Base-by-base conservation (phyloP, 2,329 filamentous ascomycete genomes). In the Talaromyces albobiverticillius region DNA sequence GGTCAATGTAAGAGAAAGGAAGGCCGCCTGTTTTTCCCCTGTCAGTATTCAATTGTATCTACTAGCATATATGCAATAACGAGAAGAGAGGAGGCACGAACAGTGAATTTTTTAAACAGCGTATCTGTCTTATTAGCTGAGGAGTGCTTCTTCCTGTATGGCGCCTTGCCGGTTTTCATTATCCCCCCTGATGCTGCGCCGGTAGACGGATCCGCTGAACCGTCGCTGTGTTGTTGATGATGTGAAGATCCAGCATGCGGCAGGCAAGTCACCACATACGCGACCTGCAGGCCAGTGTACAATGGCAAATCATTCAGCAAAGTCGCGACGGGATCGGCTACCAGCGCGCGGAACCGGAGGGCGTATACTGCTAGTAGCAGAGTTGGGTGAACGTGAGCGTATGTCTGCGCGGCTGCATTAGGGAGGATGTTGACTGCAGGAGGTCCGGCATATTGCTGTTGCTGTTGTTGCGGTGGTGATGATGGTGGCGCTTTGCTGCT, bases 371-470 rank as follows among this genome's bases (percentile, higher is more conserved):
- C 80, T 26, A 89, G 78, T 26, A 95, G 77, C 10, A 90, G 71
- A 23, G 80, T 71, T 0, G 89, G 86, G 61, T 95, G 88, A 18
- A 84, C 70, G 64, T 89, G 79, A 11, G 86, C 82, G 65, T 87
- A 81, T 20, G 80, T 67, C 48, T 72, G 76, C 2, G 82, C 79
- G 18, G 75, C 59, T n/a, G 74, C 66, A 22, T 71, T 78, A 25
- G 75, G 64, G 46, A 81, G 72, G 57, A 79, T 71, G 51, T 75
- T 69, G 56, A 81, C 71, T 32, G 80, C 75, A 11, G 70, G 68
- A 23, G 67, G 54, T 20, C 64, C 61, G 31, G 62, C 60, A 23
- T 42, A 11, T 51, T 70, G 64, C 8, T 13, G 49, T 34, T 13
- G 26, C 6, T 32, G 41, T 40, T 8, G 47, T 45, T 36, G 22